Base-by-base conservation (phyloP, 805 yeast genomes). In the Kregervanrija delftensis region DNA sequence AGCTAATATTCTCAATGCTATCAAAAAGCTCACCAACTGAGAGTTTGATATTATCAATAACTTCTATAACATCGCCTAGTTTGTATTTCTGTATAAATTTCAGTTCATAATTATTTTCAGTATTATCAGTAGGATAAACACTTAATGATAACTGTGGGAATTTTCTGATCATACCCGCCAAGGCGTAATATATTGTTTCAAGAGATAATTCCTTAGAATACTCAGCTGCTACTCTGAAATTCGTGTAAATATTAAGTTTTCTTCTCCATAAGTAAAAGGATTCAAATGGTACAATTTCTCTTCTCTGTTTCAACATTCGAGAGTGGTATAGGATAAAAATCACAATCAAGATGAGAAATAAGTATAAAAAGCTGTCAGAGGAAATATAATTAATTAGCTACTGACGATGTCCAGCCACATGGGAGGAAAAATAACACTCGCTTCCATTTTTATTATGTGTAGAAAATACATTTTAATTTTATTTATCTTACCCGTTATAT, bases 61-160 rank as follows among this genome's bases (percentile, higher is more conserved):
- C 41, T 28, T 54, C 56, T 3, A 57, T 39, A 10, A 55, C 51
- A 41, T 51, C 55, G 10, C 40, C 37, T 5, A 55, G 28, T 8
- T 32, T 31, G 40, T 49, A 51, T 9, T 32, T n/a, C 5, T 39
- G 32, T 5, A 49, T 22, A 11, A 43, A 40, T 11, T 37, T 28
- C 9, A 49, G 13, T n/a, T 39, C 40, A 37, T 37, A 33, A 5
- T 12, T 14, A 12, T 34, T 30, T 2, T 30, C 34, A 12, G 32
- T 35, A 12, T 28, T 39, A 12, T 33, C 30, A 5, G 14, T n/a
- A 34, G 13, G 44, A 1, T 56, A 22, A 6, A 8, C 28, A 22
- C 28, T 22, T 12, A 40, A 15, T 3, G 55, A 51, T 3, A 54
- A 40, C 35, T 48, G 52, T 5, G 49, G 39, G 33, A 48, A 48